These are phyloP conservation scores for Botrytis fragariae DNA, from an alignment of 2,329 filamentous ascomycete genomes.

Conservation along the genomic window DNA sequence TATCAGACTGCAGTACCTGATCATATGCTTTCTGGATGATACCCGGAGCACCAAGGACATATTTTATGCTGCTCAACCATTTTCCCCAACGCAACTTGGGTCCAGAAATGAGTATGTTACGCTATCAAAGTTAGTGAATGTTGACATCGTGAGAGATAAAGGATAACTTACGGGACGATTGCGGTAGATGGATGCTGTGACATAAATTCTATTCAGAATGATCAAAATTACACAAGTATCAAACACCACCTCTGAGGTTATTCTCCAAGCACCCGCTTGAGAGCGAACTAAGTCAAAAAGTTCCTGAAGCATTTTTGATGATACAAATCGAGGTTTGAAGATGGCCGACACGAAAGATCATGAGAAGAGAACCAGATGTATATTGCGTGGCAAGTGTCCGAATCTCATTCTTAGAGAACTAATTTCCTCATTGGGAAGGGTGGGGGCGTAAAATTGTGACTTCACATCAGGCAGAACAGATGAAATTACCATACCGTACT, in stretches of 20 bases:
- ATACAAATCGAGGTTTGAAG: background rate
- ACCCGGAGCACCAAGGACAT: background rate
- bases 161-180: background rate
- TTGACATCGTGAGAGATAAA: background rate
- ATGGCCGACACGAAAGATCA: background rate
- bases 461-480: background rate
- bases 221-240: background rate
- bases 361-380: background rate
- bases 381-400: background rate
- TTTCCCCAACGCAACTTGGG: background rate
- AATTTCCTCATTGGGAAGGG: background rate
- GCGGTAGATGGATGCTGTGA: background rate
- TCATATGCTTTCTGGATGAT: background rate
- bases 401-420: background rate
- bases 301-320: background rate
- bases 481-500: background rate
- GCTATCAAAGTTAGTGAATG: background rate
- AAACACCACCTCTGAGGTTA: background rate
- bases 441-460: background rate
- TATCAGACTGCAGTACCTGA: background rate
- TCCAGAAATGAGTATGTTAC: background rate
- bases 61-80: background rate
- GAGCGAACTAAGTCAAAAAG: background rate
- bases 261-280: background rate
- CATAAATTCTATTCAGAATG: background rate